Base-by-base conservation (phyloP, 163 green algal genomes). In the Volvox carteri region DNA sequence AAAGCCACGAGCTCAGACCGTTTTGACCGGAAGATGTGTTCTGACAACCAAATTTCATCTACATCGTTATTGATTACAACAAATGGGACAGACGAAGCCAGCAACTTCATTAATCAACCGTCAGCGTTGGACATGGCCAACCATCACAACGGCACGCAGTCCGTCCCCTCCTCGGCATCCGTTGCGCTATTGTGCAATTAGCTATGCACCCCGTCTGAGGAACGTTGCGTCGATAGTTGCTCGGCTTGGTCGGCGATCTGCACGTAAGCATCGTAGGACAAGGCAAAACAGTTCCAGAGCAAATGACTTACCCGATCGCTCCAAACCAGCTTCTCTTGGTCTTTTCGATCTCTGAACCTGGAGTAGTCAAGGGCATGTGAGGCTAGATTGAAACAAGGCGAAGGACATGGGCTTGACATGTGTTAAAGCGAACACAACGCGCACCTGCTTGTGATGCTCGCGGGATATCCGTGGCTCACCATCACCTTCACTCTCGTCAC, bases 381-480 rank as follows among this genome's bases (percentile, higher is more conserved):
- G 50, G 50, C 16, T 16, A 58, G 50, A 58, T 58, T 12, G 12
- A 65, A 28, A 19, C 28, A 65, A 25, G 54, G 3, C 54, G 54
- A 19, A 48, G 25, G 25, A 46, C 37, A 46, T 46, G 35, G 33
- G 37, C 14, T 18, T 44, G 50, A 21, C 35, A n/a, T 52, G 75
- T 4, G 39, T n/a, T n/a, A n/a, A n/a, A n/a, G n/a, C n/a, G n/a
- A n/a, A n/a, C n/a, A n/a, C n/a, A n/a, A n/a, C 18, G 18, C 78
- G 6, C n/a, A 87, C 86, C 76, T 86, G 77, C 37, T 78, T 88
- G 54, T 88, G 41, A 25, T 65, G 46, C 48, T 75, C 37, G 6
- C 86, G 68, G 42, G 56, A 67, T 42, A 52, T 74, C 68, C 87
- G 84, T 84, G 74, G 84, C 85, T 80, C 65, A 54, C 41, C 52